A percentile compares a stretch with the other conserved stretches of the same genome.
Evolutionary conservation across 2,329 filamentous ascomycete genomes (phyloP).

Genomic region (Sporothrix variecibatus): DNA sequence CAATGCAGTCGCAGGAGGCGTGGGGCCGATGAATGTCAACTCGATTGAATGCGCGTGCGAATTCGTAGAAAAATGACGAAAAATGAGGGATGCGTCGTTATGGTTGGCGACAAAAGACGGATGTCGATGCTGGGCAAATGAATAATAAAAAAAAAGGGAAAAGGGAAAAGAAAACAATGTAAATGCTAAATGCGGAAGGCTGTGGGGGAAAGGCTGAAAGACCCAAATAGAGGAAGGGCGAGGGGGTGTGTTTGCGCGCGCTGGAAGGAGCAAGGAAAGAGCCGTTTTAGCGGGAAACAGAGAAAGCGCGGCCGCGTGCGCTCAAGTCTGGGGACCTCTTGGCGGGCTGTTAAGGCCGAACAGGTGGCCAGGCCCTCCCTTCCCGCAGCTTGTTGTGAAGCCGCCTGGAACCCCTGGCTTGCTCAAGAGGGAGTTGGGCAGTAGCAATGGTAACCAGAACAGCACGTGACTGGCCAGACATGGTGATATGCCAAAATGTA

Average conservation of each 20-base stretch:
- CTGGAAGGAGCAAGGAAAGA: background rate
- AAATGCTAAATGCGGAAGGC: background rate
- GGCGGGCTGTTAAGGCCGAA: background rate
- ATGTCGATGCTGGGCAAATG: background rate
- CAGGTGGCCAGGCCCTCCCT: too few relatives aligned
- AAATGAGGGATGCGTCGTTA: background rate
- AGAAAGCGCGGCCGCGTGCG: background rate
- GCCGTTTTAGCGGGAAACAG: background rate
- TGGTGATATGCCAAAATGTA: background rate
- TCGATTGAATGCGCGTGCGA: background rate
- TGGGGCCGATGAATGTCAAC: background rate
- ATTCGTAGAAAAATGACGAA: background rate
- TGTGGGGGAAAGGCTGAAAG: background rate
- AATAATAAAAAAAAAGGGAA: background rate
- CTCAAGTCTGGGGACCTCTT: background rate
- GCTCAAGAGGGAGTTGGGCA: background rate
- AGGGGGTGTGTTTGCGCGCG: background rate
- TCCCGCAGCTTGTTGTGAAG: background rate
- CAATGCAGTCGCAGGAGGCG: background rate
- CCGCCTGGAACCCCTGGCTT: background rate
- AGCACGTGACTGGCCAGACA: background rate
- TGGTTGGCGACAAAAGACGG: background rate
- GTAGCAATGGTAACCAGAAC: background rate
- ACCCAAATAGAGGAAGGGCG: background rate
- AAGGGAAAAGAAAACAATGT: background rate